Evolutionary conservation across 225 moss, liverwort and hornwort species (phyloP), one percentile per base, ranked within the genome.

Genomic region (Sphagnum contortum): DNA sequence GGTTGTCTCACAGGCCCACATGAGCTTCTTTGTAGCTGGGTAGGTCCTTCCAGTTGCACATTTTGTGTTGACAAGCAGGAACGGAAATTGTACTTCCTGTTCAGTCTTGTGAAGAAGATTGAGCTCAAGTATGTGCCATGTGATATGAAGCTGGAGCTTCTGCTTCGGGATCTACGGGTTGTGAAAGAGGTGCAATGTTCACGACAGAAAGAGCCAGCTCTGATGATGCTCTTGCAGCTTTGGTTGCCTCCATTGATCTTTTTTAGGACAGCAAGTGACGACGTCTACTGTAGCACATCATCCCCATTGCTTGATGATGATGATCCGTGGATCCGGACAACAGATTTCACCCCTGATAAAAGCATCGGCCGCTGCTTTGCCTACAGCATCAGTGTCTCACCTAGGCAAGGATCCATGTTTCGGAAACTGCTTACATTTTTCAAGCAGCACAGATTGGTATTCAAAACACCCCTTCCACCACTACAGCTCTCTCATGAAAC

Each of bases 241-340:
- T 84, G 70, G 68, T 70, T 81, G 8, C 96, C 96, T 47, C 89
- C 92, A 0, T 73, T 61, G 4, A 89, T 98, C 69, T 90, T 81
- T 66, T 92, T 83, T 68, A 71, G 87, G 59, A 87, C 88, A 3
- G 70, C 82, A 0, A 83, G 85, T 5, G 96, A 98, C 61, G 92
- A 91, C 55, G 72, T 89, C 1, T 83, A 65, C 54, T 71, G 75
- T 14, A 45, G 71, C 3, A 83, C 80, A 3, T 74, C 75, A 8
- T 72, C 80, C 6, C 78, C 79, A 4, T 76, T 90, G 3, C 78
- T 76, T 1, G 92, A 98, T 45, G 96, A 98, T 48, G 90, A 84
- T 46, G 96, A 98, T 47, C 96, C 96, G 4, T 92, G 96, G 96
- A 98, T 86, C 55, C 88, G 96, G 29, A 83, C 73, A 5, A 1